phyloP scores from a whole-genome alignment of 164 flowering plant genomes.

The Paratinospora sagittata region DNA sequence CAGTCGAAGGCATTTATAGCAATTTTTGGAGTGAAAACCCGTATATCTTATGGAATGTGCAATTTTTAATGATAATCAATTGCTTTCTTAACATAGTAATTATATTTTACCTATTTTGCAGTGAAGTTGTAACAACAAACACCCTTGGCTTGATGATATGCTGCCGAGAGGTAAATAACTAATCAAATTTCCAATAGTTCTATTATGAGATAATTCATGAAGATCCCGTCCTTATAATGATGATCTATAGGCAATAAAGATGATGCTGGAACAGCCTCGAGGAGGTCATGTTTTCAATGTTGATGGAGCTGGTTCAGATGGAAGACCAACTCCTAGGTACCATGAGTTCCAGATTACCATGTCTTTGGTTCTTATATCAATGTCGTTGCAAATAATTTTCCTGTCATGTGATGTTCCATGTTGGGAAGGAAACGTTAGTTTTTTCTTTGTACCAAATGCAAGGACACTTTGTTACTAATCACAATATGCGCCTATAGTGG shows the following conservation, averaged over 20 bases:
- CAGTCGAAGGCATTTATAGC: not conserved
- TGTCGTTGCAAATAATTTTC: not conserved
- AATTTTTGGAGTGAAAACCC: not conserved
- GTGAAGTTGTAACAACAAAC: slow-evolving; percentile 93
- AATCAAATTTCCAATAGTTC: slow-evolving; percentile 1
- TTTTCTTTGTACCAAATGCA: not conserved
- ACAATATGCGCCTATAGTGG: too few relatives aligned
- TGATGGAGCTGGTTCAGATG: slow-evolving; percentile 99
- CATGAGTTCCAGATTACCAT: slow-evolving; percentile 2
- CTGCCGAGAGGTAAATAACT: slow-evolving; percentile 80
- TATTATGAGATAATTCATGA: not conserved
- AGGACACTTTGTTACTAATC: too few relatives aligned
- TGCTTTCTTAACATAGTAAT: not conserved
- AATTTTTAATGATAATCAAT: not conserved
- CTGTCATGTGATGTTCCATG: not conserved
- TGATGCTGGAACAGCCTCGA: slow-evolving; percentile 78
- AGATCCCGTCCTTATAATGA: slow-evolving; percentile 1
- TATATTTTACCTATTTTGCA: slow-evolving; percentile 24
- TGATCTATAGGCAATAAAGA: slow-evolving; percentile 70
- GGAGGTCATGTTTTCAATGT: slow-evolving; percentile 96
- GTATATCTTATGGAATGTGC: not conserved
- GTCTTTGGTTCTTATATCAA: not conserved
- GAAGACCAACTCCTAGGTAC: slow-evolving; percentile 95
- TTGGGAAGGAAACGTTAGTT: not conserved
- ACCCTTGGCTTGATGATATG: slow-evolving; percentile 96